Base-by-base conservation (phyloP, 768 basidiomycete genomes). In the Tulasnella sp. region DNA sequence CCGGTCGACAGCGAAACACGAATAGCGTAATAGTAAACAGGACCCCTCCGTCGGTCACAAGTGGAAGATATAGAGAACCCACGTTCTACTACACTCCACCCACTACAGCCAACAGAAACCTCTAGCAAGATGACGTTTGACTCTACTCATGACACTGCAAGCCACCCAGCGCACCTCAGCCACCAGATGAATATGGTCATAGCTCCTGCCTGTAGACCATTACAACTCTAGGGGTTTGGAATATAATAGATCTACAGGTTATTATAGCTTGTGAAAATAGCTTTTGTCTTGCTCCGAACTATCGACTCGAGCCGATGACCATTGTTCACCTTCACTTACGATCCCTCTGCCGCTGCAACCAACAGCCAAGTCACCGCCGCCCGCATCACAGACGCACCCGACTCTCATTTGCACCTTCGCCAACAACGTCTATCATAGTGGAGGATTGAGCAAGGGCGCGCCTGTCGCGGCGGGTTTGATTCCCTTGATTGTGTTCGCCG, bases 321-420 rank as follows among this genome's bases (percentile, higher is more conserved):
- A 80, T 84, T 82, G 34, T 84, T 82, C 77, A 77, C 42, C 15
- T 80, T 82, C 52, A 81, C 75, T 37, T 82, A 82, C 73, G 73
- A 78, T 37, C 14, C 68, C 9, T 71, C 64, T 31, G 40, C 75
- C 17, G 67, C 64, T 12, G 42, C 72, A 22, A 71, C 76, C 22
- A 64, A 77, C 25, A 73, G 6, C 14, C 36, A 72, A n/a, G 69
- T 40, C 1, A n/a, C 69, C 31, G 72, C 52, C 6, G 69, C 77
- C 36, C 36, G 75, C 78, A 69, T 64, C 67, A 72, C 34, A 7
- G 40, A 74, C 37, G 38, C 42, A 25, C 75, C 58, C 40, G 75
- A 76, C 36, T 11, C 70, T 15, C 70, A n/a, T 71, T n/a, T 71
- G 45, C 45, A 42, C 25, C n/a, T 45, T 22, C 5, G 70, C 42